phyloP scores from a whole-genome alignment of 2,329 filamentous ascomycete species.

The Beauveria medogensis region DNA sequence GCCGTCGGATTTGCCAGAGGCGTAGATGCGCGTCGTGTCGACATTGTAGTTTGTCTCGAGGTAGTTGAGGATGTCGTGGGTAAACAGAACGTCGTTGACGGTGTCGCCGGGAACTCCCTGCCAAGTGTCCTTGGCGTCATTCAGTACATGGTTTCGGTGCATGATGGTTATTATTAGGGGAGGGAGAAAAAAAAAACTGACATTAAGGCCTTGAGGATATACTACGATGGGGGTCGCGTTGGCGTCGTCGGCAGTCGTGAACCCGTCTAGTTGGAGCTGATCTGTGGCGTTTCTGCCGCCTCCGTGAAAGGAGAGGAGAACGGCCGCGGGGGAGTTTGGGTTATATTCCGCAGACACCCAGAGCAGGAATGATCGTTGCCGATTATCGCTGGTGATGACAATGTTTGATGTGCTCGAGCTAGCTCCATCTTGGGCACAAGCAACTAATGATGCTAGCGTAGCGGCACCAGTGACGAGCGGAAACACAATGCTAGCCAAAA shows the following conservation, averaged over 20 bases:
- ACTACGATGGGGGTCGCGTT: constrained; percentile 28
- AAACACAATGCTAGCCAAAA: background rate
- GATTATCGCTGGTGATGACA: constrained; percentile 5
- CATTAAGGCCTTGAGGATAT: constrained; percentile 36
- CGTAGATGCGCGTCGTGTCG: constrained; percentile 30
- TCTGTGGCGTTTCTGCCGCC: constrained; percentile 26
- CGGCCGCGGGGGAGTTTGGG: constrained; percentile 19
- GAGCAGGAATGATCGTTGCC: constrained; percentile 25
- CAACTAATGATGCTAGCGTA: background rate
- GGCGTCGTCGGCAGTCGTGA: constrained; percentile 28
- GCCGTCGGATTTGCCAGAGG: constrained; percentile 33
- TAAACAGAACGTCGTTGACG: constrained; percentile 34
- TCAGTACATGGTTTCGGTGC: background rate
- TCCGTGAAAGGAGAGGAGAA: constrained; percentile 39
- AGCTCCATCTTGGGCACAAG: background rate
- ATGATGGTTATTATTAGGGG: constrained; percentile 22
- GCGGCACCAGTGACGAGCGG: background rate
- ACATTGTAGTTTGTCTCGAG: constrained; percentile 27
- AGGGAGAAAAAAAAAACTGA: constrained; percentile 12
- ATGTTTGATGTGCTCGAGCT: background rate
- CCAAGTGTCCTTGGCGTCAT: constrained; percentile 21
- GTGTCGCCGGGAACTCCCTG: constrained; percentile 27
- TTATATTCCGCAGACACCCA: constrained; percentile 29
- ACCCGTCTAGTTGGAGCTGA: constrained; percentile 28
- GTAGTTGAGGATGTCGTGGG: constrained; percentile 30